phyloP scores from a whole-genome alignment of 208 protist species.

The Leishmania guyanensis region DNA sequence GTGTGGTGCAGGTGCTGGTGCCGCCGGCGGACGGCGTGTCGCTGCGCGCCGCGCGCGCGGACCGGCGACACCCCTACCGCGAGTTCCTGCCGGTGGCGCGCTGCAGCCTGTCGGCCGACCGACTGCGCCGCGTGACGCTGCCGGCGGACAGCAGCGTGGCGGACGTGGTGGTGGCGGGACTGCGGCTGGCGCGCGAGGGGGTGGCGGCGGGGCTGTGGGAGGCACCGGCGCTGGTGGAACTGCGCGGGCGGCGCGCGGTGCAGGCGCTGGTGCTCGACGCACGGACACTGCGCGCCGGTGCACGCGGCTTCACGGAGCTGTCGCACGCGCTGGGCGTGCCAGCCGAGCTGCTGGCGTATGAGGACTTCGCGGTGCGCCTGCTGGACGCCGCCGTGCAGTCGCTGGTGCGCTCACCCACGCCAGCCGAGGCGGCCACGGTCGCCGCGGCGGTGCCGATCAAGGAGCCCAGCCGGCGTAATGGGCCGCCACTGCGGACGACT shows the following conservation, averaged over 20 bases:
- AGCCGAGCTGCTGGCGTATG: constrained; percentile 22
- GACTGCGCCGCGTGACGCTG: constrained; percentile 25
- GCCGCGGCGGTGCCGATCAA: neutral
- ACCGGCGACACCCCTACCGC: constrained; percentile 20
- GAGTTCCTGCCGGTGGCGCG: constrained; percentile 22
- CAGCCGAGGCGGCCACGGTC: constrained; percentile 6
- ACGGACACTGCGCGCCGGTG: constrained; percentile 17
- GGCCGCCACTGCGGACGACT: neutral
- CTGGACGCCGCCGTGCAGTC: constrained; percentile 7
- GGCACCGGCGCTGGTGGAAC: constrained; percentile 19
- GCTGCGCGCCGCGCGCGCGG: constrained; percentile 14
- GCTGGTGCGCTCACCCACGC: constrained; percentile 11
- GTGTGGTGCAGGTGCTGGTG: constrained; percentile 23
- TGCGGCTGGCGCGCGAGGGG: constrained; percentile 12
- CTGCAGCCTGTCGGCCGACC: constrained; percentile 8
- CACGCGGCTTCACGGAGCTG: constrained; percentile 16
- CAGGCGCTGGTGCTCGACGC: constrained; percentile 38
- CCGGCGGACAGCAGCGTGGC: constrained; percentile 21
- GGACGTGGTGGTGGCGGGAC: constrained; percentile 29
- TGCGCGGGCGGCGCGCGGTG: constrained; percentile 27
- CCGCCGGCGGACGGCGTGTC: constrained; percentile 10
- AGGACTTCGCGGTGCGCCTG: constrained; percentile 20
- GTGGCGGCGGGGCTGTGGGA: neutral
- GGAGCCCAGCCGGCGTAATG: neutral
- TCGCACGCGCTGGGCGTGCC: constrained; percentile 16